Percentiles rank a stretch among this genome's conserved stretches.
Conservation (phyloP, 2,329 filamentous ascomycete genomes). For the Calcarisporium arbuscula region DNA sequence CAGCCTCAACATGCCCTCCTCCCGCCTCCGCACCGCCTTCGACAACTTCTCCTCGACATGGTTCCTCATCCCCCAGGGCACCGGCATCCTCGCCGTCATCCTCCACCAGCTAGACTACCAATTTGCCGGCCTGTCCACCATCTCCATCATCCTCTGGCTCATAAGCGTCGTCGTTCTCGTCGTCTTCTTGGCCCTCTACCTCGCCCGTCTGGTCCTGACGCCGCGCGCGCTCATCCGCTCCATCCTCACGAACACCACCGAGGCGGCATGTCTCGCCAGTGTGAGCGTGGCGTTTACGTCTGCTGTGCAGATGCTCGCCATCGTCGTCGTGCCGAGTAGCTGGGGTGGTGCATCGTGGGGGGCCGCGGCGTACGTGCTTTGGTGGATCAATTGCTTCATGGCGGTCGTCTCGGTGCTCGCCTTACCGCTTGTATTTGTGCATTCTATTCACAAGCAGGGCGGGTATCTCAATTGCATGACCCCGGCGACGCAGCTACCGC, state of each 20-base stretch:
- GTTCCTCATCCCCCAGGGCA: conserved; percentile 32
- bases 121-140: conserved; percentile 27
- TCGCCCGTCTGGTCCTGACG: conserved; percentile 24
- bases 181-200: conserved; percentile 21
- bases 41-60: conserved; percentile 5
- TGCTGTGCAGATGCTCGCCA: conserved; percentile 17
- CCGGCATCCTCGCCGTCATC: conserved; percentile 26
- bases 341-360: conserved; percentile 17
- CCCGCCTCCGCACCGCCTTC: conserved; percentile 1
- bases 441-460: conserved; percentile 24
- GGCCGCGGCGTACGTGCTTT: conserved; percentile 26
- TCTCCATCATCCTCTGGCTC: conserved; percentile 22
- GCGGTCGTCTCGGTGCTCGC: conserved; percentile 23
- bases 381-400: conserved; percentile 31
- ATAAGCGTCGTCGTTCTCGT: conserved; percentile 27
- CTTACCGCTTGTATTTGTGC: conserved; percentile 28
- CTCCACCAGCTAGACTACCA: conserved; percentile 32
- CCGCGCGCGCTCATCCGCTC: conserved; percentile 21
- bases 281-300: conserved; percentile 27
- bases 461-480: conserved; percentile 22
- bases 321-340: conserved; percentile 11
- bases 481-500: conserved; percentile 28
- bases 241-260: conserved; percentile 22
- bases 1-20: too few relatives aligned
- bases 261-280: conserved; percentile 31